phyloP scores from a whole-genome alignment of 2,329 filamentous ascomycete genomes.

The Aspergillus melleus region DNA sequence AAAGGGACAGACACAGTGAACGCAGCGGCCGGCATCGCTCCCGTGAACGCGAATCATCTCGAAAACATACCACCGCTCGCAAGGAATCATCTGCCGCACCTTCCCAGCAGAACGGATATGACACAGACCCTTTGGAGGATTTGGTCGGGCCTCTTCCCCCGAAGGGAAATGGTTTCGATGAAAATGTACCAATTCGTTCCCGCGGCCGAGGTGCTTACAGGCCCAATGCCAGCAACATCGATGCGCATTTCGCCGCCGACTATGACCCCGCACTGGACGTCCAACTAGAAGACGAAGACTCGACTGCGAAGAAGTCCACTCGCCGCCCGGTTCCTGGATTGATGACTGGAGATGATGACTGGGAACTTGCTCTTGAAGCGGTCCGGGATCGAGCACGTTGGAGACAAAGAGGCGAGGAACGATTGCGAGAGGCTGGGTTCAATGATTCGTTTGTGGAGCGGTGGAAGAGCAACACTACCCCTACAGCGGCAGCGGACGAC shows the following conservation, averaged over 20 bases:
- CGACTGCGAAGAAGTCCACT: constrained; percentile 57
- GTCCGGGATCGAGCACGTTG: constrained; percentile 77
- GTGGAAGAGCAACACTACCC: constrained; percentile 65
- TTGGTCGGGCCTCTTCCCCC: constrained; percentile 72
- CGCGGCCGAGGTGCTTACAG: constrained; percentile 69
- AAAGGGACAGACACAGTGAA: constrained; percentile 14
- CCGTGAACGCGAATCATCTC: constrained; percentile 10
- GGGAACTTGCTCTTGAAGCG: constrained; percentile 78
- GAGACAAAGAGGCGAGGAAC: constrained; percentile 71
- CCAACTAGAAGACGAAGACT: constrained; percentile 49
- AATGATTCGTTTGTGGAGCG: constrained; percentile 70
- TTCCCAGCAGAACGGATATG: constrained; percentile 22
- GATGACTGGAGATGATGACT: constrained; percentile 62
- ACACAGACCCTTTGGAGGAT: constrained; percentile 72
- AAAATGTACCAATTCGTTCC: constrained; percentile 46
- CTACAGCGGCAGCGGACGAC: constrained; percentile 44
- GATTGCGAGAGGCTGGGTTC: constrained; percentile 76
- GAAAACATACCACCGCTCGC: neutral
- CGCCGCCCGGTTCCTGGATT: constrained; percentile 41
- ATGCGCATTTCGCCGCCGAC: constrained; percentile 71
- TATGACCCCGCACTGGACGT: constrained; percentile 57
- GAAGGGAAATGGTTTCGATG: constrained; percentile 37
- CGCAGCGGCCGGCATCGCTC: constrained; percentile 1
- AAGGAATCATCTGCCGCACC: constrained; percentile 3
- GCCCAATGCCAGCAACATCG: constrained; percentile 66